phyloP scores from a whole-genome alignment of 139 green algal genomes.

The Micromonas pusilla region DNA sequence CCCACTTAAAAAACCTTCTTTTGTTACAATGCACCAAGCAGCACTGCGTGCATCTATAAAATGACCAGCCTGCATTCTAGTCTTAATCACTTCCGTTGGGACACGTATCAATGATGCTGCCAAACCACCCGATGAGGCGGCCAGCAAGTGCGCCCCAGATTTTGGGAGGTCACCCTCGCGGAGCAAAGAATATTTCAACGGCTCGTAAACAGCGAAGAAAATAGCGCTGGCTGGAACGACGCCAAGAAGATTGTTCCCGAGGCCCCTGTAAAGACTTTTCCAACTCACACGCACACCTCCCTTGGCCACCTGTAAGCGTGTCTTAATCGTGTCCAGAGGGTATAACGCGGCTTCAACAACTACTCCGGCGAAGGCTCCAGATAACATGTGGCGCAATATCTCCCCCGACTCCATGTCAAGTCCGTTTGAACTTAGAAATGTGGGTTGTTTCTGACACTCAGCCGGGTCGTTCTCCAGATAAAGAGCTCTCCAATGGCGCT shows the following conservation, averaged over 20 bases:
- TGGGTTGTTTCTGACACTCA: no score
- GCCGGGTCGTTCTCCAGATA: no score
- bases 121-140: constrained; percentile 52
- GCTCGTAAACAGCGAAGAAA: constrained; percentile 93
- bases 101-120: constrained; percentile 80
- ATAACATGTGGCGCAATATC: background rate
- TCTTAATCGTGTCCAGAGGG: constrained; percentile 99
- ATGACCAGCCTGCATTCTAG: constrained; percentile 6
- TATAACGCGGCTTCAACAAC: constrained; percentile 70
- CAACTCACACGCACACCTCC: constrained; percentile 41
- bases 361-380: constrained; percentile 36
- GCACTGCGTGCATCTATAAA: constrained; percentile 46
- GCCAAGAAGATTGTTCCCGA: constrained; percentile 36
- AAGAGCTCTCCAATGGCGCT: no score
- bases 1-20: constrained; percentile 59
- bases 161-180: background rate
- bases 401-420: background rate
- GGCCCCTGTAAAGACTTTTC: constrained; percentile 69
- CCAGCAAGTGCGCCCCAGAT: background rate
- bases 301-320: constrained; percentile 65
- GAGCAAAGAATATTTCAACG: constrained; percentile 53
- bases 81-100: constrained; percentile 82
- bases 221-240: constrained; percentile 82
- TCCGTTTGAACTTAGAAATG: no score
- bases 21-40: constrained; percentile 59